Evolutionary conservation across 192 early-diverging fungal genomes (phyloP).

Genomic region (Backusella sp.): DNA sequence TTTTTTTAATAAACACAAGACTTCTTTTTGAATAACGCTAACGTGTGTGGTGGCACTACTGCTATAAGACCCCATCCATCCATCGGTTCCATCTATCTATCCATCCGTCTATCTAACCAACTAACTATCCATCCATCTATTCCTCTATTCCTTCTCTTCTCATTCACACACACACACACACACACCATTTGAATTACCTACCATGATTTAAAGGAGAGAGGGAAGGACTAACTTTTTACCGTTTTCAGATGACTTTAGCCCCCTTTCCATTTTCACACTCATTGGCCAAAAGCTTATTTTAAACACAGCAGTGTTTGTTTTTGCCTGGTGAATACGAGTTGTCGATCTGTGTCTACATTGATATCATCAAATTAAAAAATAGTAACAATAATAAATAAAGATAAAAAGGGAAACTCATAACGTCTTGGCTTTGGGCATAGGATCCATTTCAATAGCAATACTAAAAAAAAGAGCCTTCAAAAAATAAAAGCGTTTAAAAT

Average conservation of each 20-base stretch:
- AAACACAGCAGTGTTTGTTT: neutral
- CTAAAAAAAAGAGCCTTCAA: neutral
- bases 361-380: neutral
- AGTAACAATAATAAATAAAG: neutral
- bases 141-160: neutral
- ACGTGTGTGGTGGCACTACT: neutral
- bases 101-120: neutral
- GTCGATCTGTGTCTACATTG: neutral
- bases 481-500: neutral
- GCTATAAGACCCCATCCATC: neutral
- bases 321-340: neutral
- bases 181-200: neutral
- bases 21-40: neutral
- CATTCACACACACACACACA: neutral
- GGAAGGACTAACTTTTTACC: slow-evolving; percentile 11
- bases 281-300: neutral
- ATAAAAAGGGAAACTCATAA: neutral
- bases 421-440: no score
- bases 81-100: neutral
- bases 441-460: neutral
- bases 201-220: slow-evolving; percentile 17
- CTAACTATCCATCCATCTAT: slow-evolving; percentile 3
- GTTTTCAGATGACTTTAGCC: neutral
- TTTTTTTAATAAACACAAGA: neutral
- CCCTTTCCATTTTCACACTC: neutral